Evolutionary conservation across 2,329 filamentous ascomycete genomes (phyloP).

Genomic region (Arthrobotrys musiformis): DNA sequence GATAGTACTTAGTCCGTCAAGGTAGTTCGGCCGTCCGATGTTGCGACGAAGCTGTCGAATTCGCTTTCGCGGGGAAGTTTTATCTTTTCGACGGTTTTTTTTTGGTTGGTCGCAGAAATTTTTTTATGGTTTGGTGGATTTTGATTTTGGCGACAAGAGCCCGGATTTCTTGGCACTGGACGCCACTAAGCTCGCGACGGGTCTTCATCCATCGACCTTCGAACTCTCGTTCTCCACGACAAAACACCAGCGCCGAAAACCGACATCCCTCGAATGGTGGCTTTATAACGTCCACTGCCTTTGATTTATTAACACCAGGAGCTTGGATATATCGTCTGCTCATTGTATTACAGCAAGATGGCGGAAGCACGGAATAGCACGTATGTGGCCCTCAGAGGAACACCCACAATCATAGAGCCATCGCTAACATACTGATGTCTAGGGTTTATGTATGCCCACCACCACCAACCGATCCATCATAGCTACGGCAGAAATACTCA

Average conservation of each 20-base stretch:
- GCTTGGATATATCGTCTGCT: not conserved
- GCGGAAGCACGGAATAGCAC: conserved; percentile 46
- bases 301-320: not conserved
- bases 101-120: conserved; percentile 55
- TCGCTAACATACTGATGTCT: conserved; percentile 31
- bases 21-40: not conserved
- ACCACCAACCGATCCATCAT: not conserved
- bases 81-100: not conserved
- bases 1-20: not conserved
- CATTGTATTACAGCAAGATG: conserved; percentile 20
- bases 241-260: not conserved
- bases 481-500: conserved; percentile 5
- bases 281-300: conserved; percentile 10
- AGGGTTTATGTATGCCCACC: conserved; percentile 56
- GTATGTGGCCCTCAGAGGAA: conserved; percentile 19
- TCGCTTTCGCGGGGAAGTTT: not conserved
- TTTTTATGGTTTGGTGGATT: conserved; percentile 26
- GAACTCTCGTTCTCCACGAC: conserved; percentile 6
- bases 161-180: conserved; percentile 48
- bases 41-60: not conserved
- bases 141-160: conserved; percentile 34
- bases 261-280: conserved; percentile 7
- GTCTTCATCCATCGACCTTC: conserved; percentile 3
- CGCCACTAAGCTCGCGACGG: conserved; percentile 27
- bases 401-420: not conserved